phyloP scores from a whole-genome alignment of 257 asterid genomes.

The Petrea volubilis region DNA sequence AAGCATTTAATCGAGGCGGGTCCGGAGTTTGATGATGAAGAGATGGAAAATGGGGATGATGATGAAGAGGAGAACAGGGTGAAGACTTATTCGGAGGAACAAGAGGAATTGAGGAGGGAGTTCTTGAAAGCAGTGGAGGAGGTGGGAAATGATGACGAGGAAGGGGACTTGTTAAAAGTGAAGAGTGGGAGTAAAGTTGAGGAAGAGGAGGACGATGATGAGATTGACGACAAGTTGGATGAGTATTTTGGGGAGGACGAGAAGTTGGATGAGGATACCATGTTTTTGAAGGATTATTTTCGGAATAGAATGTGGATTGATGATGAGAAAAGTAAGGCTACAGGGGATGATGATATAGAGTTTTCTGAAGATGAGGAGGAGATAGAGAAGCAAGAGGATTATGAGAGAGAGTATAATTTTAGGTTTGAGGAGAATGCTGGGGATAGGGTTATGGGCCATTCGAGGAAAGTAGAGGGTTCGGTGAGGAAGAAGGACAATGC shows the following conservation, averaged over 20 bases:
- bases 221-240: slow-evolving; percentile 48
- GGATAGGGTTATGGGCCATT: slow-evolving; percentile 74
- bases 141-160: slow-evolving; percentile 39
- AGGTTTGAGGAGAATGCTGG: slow-evolving; percentile 83
- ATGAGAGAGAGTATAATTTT: slow-evolving; percentile 70
- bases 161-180: slow-evolving; percentile 53
- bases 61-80: slow-evolving; percentile 22
- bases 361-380: slow-evolving; percentile 72
- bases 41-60: slow-evolving; percentile 23
- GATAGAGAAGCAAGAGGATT: slow-evolving; percentile 79
- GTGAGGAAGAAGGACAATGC: slow-evolving; percentile 75
- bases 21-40: slow-evolving; percentile 59
- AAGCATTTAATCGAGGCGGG: slow-evolving; percentile 73
- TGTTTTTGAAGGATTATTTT: slow-evolving; percentile 66
- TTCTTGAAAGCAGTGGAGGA: slow-evolving; percentile 48
- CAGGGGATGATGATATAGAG: slow-evolving; percentile 32
- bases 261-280: slow-evolving; percentile 51
- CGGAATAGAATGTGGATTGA: slow-evolving; percentile 65
- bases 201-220: slow-evolving; percentile 40
- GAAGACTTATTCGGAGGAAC: slow-evolving; percentile 68
- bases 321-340: slow-evolving; percentile 26
- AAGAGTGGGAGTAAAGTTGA: slow-evolving; percentile 39
- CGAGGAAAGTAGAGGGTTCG: slow-evolving; percentile 76
- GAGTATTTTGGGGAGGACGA: slow-evolving; percentile 70
- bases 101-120: slow-evolving; percentile 59